Percentiles rank a stretch among this genome's conserved stretches.
Conservation (phyloP, 2,329 filamentous ascomycete genomes). For the Mycocentrospora acerina region DNA sequence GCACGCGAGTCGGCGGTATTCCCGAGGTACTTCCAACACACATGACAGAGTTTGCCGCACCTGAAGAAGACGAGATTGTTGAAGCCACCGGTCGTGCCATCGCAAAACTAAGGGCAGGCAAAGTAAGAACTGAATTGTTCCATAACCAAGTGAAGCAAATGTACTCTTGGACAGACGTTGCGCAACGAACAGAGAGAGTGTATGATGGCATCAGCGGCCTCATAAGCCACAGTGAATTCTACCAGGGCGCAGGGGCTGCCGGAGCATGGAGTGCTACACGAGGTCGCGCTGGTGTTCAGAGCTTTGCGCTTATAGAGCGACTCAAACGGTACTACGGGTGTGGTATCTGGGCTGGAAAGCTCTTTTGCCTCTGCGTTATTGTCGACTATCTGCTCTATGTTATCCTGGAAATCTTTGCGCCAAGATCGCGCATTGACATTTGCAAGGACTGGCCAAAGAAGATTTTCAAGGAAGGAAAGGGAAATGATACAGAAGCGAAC, state of each 20-base stretch:
- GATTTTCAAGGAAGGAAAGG: slow-evolving; percentile 15
- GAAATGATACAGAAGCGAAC: slow-evolving; percentile 10
- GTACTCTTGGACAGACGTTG: slow-evolving; percentile 98
- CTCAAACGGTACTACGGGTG: slow-evolving; percentile 97
- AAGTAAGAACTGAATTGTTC: slow-evolving; percentile 87
- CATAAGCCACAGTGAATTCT: slow-evolving; percentile 85
- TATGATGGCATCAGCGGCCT: slow-evolving; percentile 90
- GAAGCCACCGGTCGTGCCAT: slow-evolving; percentile 88
- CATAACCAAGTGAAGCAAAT: slow-evolving; percentile 97
- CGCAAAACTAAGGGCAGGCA: slow-evolving; percentile 78
- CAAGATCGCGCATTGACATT: slow-evolving; percentile 82
- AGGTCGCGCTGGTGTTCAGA: slow-evolving; percentile 70
- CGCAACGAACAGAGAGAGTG: slow-evolving; percentile 87
- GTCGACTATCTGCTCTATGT: slow-evolving; percentile 92
- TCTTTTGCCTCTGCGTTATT: slow-evolving; percentile 92
- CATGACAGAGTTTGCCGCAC: slow-evolving; percentile 97
- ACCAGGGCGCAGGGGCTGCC: slow-evolving; percentile 73
- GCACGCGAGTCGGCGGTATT: slow-evolving; percentile 93
- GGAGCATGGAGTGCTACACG: slow-evolving; percentile 68
- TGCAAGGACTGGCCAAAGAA: slow-evolving; percentile 93
- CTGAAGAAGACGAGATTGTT: slow-evolving; percentile 94
- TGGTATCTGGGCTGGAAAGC: slow-evolving; percentile 95
- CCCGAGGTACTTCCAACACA: slow-evolving; percentile 92
- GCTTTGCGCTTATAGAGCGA: slow-evolving; percentile 90
- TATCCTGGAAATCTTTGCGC: slow-evolving; percentile 83